Percentiles rank a stretch among this genome's conserved stretches.
These are phyloP conservation scores for Globisporangium spiculum DNA, from an alignment of 352 stramenopile species.

Conservation along the genomic window DNA sequence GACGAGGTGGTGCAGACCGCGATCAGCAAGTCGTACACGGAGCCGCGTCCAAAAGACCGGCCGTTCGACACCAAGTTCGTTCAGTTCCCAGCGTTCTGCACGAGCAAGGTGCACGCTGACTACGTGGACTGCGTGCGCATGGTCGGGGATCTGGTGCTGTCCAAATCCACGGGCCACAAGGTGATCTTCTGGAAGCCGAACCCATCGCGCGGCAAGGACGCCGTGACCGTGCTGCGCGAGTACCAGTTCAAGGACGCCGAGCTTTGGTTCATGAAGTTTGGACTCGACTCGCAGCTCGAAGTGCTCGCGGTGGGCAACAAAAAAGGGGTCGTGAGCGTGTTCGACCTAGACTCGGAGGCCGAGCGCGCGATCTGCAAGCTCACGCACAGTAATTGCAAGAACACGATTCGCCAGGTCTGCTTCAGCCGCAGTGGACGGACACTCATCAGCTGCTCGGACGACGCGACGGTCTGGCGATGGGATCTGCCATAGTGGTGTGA, in stretches of 20 bases:
- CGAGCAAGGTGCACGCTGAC: conserved; percentile 89
- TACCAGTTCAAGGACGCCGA: conserved; percentile 82
- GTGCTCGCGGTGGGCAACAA: conserved; percentile 82
- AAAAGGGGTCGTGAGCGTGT: conserved; percentile 76
- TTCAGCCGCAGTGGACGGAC: conserved; percentile 72
- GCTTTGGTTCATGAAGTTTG: conserved; percentile 89
- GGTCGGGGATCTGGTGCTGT: conserved; percentile 74
- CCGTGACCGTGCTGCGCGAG: conserved; percentile 76
- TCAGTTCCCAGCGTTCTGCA: conserved; percentile 91
- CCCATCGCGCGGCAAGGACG: conserved; percentile 72
- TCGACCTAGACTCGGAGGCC: conserved; percentile 70
- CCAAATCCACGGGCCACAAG: conserved; percentile 84
- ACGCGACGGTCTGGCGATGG: conserved; percentile 73
- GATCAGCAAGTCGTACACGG: conserved; percentile 75
- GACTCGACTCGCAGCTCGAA: conserved; percentile 67
- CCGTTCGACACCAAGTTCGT: conserved; percentile 83
- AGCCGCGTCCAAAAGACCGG: conserved; percentile 51
- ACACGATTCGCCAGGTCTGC: conserved; percentile 72
- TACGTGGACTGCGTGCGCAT: conserved; percentile 90
- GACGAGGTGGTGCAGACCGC: conserved; percentile 64
- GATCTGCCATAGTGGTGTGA: conserved; percentile 38
- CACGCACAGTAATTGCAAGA: conserved; percentile 72
- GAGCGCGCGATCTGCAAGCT: conserved; percentile 72
- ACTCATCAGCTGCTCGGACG: conserved; percentile 72
- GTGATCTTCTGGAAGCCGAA: conserved; percentile 93